Base-by-base conservation (phyloP, 208 protist species). In the Trypanosoma theileri region DNA sequence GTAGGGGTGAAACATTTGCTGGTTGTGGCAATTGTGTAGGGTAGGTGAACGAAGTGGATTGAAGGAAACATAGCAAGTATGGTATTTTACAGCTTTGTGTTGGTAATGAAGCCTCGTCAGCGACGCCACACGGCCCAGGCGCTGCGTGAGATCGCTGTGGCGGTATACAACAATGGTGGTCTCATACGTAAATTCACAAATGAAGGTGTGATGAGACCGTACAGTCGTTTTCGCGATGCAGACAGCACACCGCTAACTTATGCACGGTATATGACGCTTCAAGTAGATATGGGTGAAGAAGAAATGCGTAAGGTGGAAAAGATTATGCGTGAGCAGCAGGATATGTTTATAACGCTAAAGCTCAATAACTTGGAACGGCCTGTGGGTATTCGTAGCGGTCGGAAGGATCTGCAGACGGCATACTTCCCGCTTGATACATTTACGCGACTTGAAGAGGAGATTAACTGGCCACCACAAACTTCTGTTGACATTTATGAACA, bases 391-490 rank as follows among this genome's bases (percentile, higher is more conserved):
- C 58, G 60, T 44, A 41, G 62, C 7, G 21, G 46, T 16, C 17
- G 42, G 16, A 76, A 88, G 77, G 82, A 77, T 66, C 60, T 91
- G 40, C 58, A 90, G 64, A 55, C 75, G 0, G 75, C 80, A 11
- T 82, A 78, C 77, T 96, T 96, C 46, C 88, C 91, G 17, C 74
- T 96, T 3, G 91, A 96, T 63, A 92, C 86, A 35, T 96, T 96
- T 67, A 83, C 80, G 41, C 81, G 91, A 4, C 54, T 92, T 13
- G 88, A 96, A 71, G 88, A 94, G 75, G 91, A 96, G 68, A 92
- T 94, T 70, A 89, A 96, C 75, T 96, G 91, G 88, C 85, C 91
- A 8, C 91, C 91, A 53, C 91, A 96, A 83, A 84, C 85, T 14
- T 86, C 81, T 19, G 77, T 81, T 26, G 91, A 96, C 61, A 86